Conservation (phyloP, 1,284 basidiomycete species). For the Pseudozyma flocculosa region DNA sequence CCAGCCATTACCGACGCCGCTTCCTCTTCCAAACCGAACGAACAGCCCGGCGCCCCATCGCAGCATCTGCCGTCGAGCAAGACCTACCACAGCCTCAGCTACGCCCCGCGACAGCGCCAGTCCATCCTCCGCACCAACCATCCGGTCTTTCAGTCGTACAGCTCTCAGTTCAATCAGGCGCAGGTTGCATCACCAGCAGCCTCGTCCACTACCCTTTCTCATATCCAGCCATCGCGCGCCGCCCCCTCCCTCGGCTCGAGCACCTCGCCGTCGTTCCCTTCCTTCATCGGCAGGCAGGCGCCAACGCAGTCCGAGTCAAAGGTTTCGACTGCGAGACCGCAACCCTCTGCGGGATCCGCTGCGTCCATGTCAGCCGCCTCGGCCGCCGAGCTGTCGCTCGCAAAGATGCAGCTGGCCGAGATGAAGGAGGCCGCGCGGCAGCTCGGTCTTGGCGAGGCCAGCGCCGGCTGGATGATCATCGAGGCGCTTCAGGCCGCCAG, state of each 20-base stretch:
- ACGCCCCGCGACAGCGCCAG: constrained; percentile 15
- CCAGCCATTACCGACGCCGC: too few species aligned
- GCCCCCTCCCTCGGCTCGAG: constrained; percentile 6
- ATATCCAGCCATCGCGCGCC: neutral
- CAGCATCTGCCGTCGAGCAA: too few species aligned
- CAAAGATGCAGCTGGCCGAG: constrained; percentile 15
- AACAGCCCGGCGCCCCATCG: too few species aligned
- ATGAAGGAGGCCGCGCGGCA: constrained; percentile 14
- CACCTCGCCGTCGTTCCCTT: constrained; percentile 14
- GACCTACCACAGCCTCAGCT: constrained; percentile 19
- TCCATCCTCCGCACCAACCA: constrained; percentile 10
- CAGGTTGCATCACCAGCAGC: too few species aligned
- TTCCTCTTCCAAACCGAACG: too few species aligned
- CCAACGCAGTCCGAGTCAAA: too few species aligned
- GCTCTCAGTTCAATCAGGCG: constrained; percentile 2
- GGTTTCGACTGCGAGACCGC: too few species aligned
- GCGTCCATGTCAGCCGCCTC: too few species aligned
- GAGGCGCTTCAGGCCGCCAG: constrained; percentile 78
- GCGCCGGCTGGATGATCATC: constrained; percentile 54
- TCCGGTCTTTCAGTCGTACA: constrained; percentile 14
- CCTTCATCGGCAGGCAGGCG: constrained; percentile 3
- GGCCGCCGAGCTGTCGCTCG: constrained; percentile 1
- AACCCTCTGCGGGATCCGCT: too few species aligned
- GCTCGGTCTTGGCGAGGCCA: constrained; percentile 13
- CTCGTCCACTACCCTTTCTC: neutral